Percentiles rank a stretch among this genome's conserved stretches.
Conservation (phyloP, 2,329 filamentous ascomycete species). For the Colletotrichum horii region DNA sequence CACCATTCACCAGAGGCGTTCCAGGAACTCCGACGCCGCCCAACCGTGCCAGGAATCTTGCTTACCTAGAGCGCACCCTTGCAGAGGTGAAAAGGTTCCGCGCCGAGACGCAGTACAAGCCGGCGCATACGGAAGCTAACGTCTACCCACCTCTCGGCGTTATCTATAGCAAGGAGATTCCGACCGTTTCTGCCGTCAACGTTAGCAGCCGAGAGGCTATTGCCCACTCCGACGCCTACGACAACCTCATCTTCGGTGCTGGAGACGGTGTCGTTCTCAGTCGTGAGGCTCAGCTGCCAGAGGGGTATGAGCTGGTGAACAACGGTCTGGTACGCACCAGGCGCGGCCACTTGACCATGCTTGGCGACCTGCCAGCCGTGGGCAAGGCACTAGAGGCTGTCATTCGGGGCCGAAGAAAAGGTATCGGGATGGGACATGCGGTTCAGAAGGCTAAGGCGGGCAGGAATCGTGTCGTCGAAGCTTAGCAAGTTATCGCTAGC, state of each 20-base stretch:
- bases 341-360: conserved; percentile 83
- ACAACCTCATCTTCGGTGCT: conserved; percentile 83
- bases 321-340: conserved; percentile 81
- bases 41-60: conserved; percentile 52
- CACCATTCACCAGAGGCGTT: conserved; percentile 27
- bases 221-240: conserved; percentile 77
- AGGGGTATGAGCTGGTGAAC: conserved; percentile 76
- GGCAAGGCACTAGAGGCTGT: conserved; percentile 76
- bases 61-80: conserved; percentile 79
- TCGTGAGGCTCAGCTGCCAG: conserved; percentile 82
- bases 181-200: conserved; percentile 82
- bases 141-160: conserved; percentile 81
- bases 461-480: background rate
- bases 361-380: conserved; percentile 84
- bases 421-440: conserved; percentile 68
- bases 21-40: conserved; percentile 44
- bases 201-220: conserved; percentile 78
- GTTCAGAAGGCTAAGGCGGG: background rate
- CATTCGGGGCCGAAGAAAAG: conserved; percentile 68
- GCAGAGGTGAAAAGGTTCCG: conserved; percentile 77
- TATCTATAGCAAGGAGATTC: conserved; percentile 85
- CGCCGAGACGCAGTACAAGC: conserved; percentile 68
- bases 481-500: background rate
- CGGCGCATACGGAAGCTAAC: conserved; percentile 67
- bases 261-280: conserved; percentile 91